A percentile compares a stretch with the other conserved stretches of the same genome.
phyloP scores from a whole-genome alignment of 148 eudicot genomes.

The Rhododendron williamsianum region DNA sequence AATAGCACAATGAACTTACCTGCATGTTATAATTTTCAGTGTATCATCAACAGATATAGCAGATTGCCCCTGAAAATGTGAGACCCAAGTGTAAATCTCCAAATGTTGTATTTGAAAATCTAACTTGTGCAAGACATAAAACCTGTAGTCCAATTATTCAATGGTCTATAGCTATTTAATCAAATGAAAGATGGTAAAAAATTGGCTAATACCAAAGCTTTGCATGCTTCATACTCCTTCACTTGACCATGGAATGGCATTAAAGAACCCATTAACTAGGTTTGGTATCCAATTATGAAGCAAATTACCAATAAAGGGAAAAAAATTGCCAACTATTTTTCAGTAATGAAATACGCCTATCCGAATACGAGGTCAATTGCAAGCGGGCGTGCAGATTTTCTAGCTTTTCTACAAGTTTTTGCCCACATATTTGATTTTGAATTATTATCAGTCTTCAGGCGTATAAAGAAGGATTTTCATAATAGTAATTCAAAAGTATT shows the following conservation, averaged over 20 bases:
- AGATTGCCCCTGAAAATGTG: conserved; percentile 51
- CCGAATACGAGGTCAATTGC: neutral
- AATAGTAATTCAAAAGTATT: neutral
- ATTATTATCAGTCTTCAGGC: neutral
- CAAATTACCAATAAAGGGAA: neutral
- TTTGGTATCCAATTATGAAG: neutral
- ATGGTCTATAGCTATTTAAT: neutral
- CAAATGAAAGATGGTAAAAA: neutral
- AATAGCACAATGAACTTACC: conserved; percentile 34
- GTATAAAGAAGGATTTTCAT: neutral
- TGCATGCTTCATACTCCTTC: neutral
- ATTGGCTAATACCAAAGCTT: neutral
- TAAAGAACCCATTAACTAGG: neutral
- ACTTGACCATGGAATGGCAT: neutral
- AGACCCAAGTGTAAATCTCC: neutral
- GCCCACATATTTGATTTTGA: neutral
- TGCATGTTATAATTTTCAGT: conserved; percentile 64
- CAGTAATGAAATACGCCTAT: neutral
- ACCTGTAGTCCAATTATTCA: neutral
- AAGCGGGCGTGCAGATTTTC: neutral
- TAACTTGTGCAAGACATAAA: neutral
- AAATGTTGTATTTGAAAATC: neutral
- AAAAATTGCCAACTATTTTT: neutral
- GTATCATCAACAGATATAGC: conserved; percentile 82
- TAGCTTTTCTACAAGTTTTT: neutral